phyloP scores from a whole-genome alignment of 2,329 filamentous ascomycete genomes.

The Phialemoniopsis sp. region DNA sequence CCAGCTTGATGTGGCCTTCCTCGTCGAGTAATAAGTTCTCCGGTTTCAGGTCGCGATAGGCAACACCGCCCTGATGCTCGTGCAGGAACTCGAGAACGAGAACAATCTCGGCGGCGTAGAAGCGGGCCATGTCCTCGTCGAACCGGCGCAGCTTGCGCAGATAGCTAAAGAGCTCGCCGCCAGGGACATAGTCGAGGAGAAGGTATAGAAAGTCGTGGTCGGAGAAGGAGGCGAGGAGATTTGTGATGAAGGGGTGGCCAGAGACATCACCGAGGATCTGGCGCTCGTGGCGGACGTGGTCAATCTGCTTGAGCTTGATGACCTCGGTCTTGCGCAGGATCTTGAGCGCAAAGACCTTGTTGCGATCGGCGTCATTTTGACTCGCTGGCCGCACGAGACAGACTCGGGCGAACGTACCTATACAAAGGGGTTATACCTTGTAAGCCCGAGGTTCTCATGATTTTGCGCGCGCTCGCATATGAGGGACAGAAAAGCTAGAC shows the following conservation, averaged over 20 bases:
- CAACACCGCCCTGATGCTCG: slow-evolving; percentile 71
- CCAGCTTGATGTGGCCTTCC: slow-evolving; percentile 75
- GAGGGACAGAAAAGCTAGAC: slow-evolving; percentile 10
- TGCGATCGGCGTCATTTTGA: slow-evolving; percentile 43
- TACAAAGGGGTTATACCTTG: not conserved
- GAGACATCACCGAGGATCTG: slow-evolving; percentile 72
- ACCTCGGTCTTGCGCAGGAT: slow-evolving; percentile 71
- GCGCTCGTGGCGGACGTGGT: slow-evolving; percentile 82
- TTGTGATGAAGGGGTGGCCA: slow-evolving; percentile 80
- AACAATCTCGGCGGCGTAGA: slow-evolving; percentile 82
- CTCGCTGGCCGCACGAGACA: slow-evolving; percentile 68
- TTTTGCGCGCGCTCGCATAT: not conserved
- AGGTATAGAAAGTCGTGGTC: slow-evolving; percentile 77
- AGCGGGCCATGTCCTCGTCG: slow-evolving; percentile 72
- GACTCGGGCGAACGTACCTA: slow-evolving; percentile 78
- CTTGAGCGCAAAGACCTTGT: slow-evolving; percentile 76
- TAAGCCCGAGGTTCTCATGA: no score
- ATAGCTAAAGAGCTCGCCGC: slow-evolving; percentile 82
- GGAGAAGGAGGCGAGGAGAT: slow-evolving; percentile 73
- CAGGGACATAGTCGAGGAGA: slow-evolving; percentile 78
- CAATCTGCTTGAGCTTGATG: slow-evolving; percentile 79
- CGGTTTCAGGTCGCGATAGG: slow-evolving; percentile 78
- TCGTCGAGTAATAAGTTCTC: slow-evolving; percentile 78
- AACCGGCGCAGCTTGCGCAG: slow-evolving; percentile 74
- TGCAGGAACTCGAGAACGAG: slow-evolving; percentile 78